Base-by-base conservation (phyloP, 495 filamentous ascomycete species). In the Cairneyella variabilis region DNA sequence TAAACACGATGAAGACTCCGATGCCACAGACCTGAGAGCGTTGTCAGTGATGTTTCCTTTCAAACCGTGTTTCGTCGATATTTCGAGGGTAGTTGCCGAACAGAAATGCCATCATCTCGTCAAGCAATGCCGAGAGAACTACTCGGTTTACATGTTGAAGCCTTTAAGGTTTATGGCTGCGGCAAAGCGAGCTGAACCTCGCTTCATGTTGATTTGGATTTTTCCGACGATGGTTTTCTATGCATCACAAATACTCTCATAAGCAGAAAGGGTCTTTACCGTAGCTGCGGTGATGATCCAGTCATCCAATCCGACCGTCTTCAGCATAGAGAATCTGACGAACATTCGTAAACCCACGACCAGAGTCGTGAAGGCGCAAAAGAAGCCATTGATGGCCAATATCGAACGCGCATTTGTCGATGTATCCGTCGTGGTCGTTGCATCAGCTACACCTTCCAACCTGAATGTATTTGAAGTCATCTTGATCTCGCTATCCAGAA, bases 211-310 rank as follows among this genome's bases (percentile, higher is more conserved):
- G n/a, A n/a, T n/a, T n/a, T n/a, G n/a, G n/a, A n/a, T n/a, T n/a
- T n/a, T n/a, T n/a, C n/a, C n/a, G n/a, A n/a, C n/a, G n/a, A n/a
- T n/a, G n/a, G n/a, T n/a, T n/a, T n/a, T n/a, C n/a, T n/a, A n/a
- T n/a, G n/a, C n/a, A n/a, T n/a, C n/a, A n/a, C n/a, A n/a, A n/a
- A n/a, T n/a, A n/a, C n/a, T n/a, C n/a, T n/a, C n/a, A n/a, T n/a
- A n/a, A n/a, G n/a, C n/a, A 47, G 17, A 27, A 14, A 20, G 17
- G 26, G 17, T 23, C 48, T n/a, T 43, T 43, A 56, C 52, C 41
- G 23, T 48, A 22, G 76, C 66, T 2, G 65, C 59, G 62, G 80
- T 76, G 32, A 76, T 67, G 4, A 57, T 22, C 40, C 71, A 76
- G 58, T 83, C 70, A 56, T 72, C 70, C 34, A 55, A 60, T 9